Evolutionary conservation across 2,329 filamentous ascomycete genomes (phyloP).

Genomic region (Rosellinia necatrix): DNA sequence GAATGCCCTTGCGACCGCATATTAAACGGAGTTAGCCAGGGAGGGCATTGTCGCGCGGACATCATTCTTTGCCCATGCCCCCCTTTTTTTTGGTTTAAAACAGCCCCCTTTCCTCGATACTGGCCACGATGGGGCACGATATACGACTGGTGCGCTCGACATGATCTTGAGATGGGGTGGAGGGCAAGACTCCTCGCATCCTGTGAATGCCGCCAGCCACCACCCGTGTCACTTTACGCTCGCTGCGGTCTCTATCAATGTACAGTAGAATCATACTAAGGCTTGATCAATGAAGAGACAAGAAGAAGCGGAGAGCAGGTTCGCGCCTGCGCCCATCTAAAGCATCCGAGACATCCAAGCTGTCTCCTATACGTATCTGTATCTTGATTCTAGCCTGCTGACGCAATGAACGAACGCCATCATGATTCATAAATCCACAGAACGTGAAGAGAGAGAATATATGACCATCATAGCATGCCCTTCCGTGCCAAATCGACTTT

Average conservation of each 20-base stretch:
- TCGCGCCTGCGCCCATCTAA: background rate
- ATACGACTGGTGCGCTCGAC: background rate
- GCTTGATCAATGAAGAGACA: background rate
- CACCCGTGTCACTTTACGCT: background rate
- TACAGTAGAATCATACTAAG: constrained; percentile 4
- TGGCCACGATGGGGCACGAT: constrained; percentile 5
- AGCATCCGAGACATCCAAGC: background rate
- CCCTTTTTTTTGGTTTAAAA: no score
- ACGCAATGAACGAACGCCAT: constrained; percentile 9
- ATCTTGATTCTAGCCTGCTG: constrained; percentile 3
- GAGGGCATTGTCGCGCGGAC: constrained; percentile 11
- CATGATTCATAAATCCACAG: constrained; percentile 2
- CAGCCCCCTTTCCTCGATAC: background rate
- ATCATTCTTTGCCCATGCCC: constrained; percentile 9
- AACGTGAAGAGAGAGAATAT: background rate
- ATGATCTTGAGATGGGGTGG: background rate
- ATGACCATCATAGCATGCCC: constrained; percentile 62
- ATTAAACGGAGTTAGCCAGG: constrained; percentile 30
- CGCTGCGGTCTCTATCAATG: background rate
- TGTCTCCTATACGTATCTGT: background rate
- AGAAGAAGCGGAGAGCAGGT: background rate
- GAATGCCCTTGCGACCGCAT: constrained; percentile 8
- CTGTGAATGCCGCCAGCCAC: no score
- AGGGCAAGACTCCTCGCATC: no score
- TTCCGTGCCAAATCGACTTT: constrained; percentile 83